phyloP scores from a whole-genome alignment of 2,329 filamentous ascomycete species.

The Alternaria arborescens region DNA sequence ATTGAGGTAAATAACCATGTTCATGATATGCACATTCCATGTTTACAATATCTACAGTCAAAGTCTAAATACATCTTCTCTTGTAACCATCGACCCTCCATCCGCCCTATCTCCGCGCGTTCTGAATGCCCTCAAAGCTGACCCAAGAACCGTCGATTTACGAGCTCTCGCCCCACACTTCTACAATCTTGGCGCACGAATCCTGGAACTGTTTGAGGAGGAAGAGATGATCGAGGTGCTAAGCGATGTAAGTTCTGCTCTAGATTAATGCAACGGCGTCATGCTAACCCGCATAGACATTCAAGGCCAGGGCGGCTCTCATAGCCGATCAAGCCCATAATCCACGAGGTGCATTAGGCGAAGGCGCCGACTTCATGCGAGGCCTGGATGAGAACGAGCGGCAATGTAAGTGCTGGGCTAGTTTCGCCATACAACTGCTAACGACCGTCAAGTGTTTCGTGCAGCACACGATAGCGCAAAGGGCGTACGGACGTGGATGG shows the following conservation, averaged over 20 bases:
- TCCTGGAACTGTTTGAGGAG: slow-evolving; percentile 91
- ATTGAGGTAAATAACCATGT: slow-evolving; percentile 60
- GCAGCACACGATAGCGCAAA: slow-evolving; percentile 59
- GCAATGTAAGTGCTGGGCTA: slow-evolving; percentile 57
- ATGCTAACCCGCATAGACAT: slow-evolving; percentile 63
- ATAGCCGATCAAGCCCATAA: slow-evolving; percentile 91
- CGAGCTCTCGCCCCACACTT: slow-evolving; percentile 86
- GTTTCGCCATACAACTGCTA: slow-evolving; percentile 1
- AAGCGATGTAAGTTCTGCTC: slow-evolving; percentile 49
- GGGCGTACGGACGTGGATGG: slow-evolving; percentile 57
- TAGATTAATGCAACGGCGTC: not conserved
- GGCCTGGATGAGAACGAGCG: slow-evolving; percentile 92
- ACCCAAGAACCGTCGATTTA: slow-evolving; percentile 84
- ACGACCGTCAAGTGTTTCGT: slow-evolving; percentile 53
- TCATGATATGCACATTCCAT: not conserved
- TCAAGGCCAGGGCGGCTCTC: slow-evolving; percentile 80
- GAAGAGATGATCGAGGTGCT: slow-evolving; percentile 75
- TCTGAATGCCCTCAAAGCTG: slow-evolving; percentile 88
- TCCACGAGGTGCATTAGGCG: slow-evolving; percentile 72
- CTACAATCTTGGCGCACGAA: slow-evolving; percentile 83
- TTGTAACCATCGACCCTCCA: slow-evolving; percentile 81
- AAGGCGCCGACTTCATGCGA: slow-evolving; percentile 80
- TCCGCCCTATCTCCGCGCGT: slow-evolving; percentile 79
- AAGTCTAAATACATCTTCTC: slow-evolving; percentile 47
- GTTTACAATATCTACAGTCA: slow-evolving; percentile 31